Percentiles rank a stretch among this genome's conserved stretches.
Evolutionary conservation across 495 filamentous ascomycete species (phyloP).

Genomic region (Talaromyces adpressus): DNA sequence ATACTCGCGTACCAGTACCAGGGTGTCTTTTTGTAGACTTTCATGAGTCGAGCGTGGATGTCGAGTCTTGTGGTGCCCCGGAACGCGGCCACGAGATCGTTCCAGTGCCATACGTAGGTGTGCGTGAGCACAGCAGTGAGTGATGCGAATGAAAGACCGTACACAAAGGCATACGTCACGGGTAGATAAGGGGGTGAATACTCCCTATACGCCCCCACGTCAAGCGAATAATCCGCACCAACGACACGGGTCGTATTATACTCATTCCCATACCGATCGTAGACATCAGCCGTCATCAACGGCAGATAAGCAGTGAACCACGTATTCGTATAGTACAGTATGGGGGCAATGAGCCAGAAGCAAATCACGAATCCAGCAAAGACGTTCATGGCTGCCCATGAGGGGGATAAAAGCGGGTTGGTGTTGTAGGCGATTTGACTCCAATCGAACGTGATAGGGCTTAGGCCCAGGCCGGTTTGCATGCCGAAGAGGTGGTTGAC

Average conservation of each 20-base stretch:
- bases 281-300: conserved; percentile 46
- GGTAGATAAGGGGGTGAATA: conserved; percentile 78
- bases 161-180: conserved; percentile 75
- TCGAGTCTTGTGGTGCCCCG: conserved; percentile 47
- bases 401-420: conserved; percentile 28
- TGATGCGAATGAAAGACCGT: conserved; percentile 75
- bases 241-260: conserved; percentile 74
- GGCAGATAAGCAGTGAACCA: conserved; percentile 35
- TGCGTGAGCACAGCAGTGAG: conserved; percentile 61
- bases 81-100: conserved; percentile 46
- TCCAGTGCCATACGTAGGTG: conserved; percentile 51
- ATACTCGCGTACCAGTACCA: conserved; percentile 72
- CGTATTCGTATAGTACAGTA: conserved; percentile 31
- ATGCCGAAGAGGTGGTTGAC: conserved; percentile 73
- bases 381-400: conserved; percentile 50
- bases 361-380: conserved; percentile 31
- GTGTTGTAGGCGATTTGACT: conserved; percentile 39
- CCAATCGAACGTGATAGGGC: conserved; percentile 81
- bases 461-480: conserved; percentile 69
- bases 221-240: conserved; percentile 62
- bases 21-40: conserved; percentile 68
- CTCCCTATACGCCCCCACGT: conserved; percentile 62
- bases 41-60: conserved; percentile 70
- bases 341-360: conserved; percentile 27
- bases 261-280: conserved; percentile 72